Base-by-base conservation (phyloP, 140 eudicot species). In the Anethum foeniculum region DNA sequence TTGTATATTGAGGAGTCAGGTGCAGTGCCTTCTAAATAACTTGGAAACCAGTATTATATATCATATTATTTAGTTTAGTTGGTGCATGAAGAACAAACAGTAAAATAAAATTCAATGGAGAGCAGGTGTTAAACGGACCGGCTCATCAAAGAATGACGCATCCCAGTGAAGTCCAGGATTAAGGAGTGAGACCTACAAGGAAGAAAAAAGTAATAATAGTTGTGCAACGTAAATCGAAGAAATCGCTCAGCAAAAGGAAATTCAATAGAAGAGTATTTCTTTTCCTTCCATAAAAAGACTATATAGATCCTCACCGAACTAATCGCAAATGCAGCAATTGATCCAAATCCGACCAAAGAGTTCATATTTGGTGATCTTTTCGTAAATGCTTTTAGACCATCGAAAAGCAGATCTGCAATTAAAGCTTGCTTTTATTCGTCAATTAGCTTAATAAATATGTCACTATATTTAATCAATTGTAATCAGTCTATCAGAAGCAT, bases 351-450 rank as follows among this genome's bases (percentile, higher is more conserved):
- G 64, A 94, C 97, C 65, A 94, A 97, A 64, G 98, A 94, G 88
- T 94, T 94, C 98, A 94, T 91, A 86, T 94, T 94, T 74, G 98
- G 98, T 65, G 97, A 91, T 49, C 98, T 90, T 84, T 90, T 94
- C 25, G 83, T 80, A 81, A 94, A 87, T 77, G 97, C 96, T 84
- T 81, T 87, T 23, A 94, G 85, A 75, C 98, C 98, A 86, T 93
- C 97, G 67, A 87, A 79, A 62, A 93, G 93, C 92, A 93, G 84
- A 38, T 91, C 98, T 93, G 89, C 36, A 75, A 81, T 83, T 58
- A 80, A 27, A 41, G 44, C 75, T 23, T 71, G 32, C 27, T 71
- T 75, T 77, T 14, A 62, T 69, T 74, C 65, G 12, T 25, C 48
- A 54, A 67, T 69, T 39, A 62, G 72, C 54, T 77, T 52, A 51